These are phyloP conservation scores for Trichoderma breve DNA, from an alignment of 2,329 filamentous ascomycete species.

Conservation along the genomic window DNA sequence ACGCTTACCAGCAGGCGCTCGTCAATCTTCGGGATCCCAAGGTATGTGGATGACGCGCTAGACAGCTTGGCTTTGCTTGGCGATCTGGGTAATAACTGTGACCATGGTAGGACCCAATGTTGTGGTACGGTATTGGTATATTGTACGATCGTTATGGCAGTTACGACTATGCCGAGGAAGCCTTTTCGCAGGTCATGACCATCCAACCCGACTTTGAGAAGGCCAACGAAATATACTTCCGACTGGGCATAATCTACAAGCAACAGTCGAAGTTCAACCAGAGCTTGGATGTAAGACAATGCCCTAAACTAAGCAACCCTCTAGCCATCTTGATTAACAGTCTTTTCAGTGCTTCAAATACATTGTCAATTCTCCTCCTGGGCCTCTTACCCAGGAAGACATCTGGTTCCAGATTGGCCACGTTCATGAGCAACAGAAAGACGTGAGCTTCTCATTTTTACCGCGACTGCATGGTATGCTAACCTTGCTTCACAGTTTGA, in stretches of 20 bases:
- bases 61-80: neutral
- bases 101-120: conserved; percentile 73
- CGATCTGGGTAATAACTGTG: neutral
- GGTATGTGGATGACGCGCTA: conserved; percentile 47
- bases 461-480: neutral
- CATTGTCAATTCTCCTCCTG: conserved; percentile 88
- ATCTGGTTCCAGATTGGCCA: conserved; percentile 99
- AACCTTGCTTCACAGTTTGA: conserved; percentile 66
- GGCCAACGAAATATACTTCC: conserved; percentile 98
- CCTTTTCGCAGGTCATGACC: conserved; percentile 97
- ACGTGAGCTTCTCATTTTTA: conserved; percentile 62
- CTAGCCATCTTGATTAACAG: neutral
- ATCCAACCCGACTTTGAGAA: conserved; percentile 98
- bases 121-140: conserved; percentile 99
- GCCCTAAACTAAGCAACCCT: neutral
- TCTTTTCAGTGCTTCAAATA: conserved; percentile 85
- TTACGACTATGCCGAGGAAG: conserved; percentile 94
- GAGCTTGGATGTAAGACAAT: conserved; percentile 74
- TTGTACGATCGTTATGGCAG: conserved; percentile 96
- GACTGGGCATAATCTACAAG: conserved; percentile 99
- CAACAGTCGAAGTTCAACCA: conserved; percentile 92
- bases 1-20: conserved; percentile 91
- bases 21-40: conserved; percentile 93
- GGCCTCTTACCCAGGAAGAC: conserved; percentile 91
- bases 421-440: conserved; percentile 98